Conservation (phyloP, 2,329 filamentous ascomycete genomes). For the Fusarium secorum region DNA sequence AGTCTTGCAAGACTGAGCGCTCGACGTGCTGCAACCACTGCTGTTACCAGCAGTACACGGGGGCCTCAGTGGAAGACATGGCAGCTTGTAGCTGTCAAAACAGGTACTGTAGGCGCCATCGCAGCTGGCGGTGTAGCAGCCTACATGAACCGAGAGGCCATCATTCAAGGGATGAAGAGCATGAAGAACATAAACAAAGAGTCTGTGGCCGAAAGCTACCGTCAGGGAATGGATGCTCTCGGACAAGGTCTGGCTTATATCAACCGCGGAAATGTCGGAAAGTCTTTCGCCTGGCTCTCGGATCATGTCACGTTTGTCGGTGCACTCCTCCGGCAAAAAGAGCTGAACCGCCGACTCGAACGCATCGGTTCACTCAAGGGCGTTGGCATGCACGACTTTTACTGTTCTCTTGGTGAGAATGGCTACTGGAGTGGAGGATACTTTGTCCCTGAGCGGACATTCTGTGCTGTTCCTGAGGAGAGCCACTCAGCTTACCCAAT, state of each 20-base stretch:
- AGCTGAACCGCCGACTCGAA: slow-evolving; percentile 73
- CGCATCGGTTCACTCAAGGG: slow-evolving; percentile 67
- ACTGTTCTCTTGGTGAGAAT: slow-evolving; percentile 77
- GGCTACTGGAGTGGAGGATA: slow-evolving; percentile 68
- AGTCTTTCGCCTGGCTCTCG: slow-evolving; percentile 79
- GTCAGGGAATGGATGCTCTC: slow-evolving; percentile 57
- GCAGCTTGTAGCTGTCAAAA: slow-evolving; percentile 76
- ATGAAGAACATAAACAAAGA: slow-evolving; percentile 58
- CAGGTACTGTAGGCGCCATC: slow-evolving; percentile 82
- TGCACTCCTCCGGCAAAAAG: slow-evolving; percentile 75
- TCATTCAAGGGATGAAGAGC: slow-evolving; percentile 59
- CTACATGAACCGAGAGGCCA: slow-evolving; percentile 78
- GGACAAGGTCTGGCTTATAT: slow-evolving; percentile 65
- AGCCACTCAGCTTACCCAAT: slow-evolving; percentile 52
- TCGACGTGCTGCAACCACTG: slow-evolving; percentile 24
- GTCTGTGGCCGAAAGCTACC: slow-evolving; percentile 57
- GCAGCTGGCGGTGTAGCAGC: slow-evolving; percentile 82
- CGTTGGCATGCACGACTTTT: slow-evolving; percentile 77
- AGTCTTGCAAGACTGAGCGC: slow-evolving; percentile 47
- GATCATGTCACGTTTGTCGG: slow-evolving; percentile 89
- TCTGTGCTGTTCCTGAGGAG: slow-evolving; percentile 73
- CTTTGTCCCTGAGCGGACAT: slow-evolving; percentile 75
- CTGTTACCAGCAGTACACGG: slow-evolving; percentile 36
- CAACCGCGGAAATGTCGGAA: slow-evolving; percentile 66
- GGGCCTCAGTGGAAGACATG: slow-evolving; percentile 60